Evolutionary conservation across 768 basidiomycete species (phyloP), one percentile per base, ranked within the genome.

Genomic region (Chiua virens): DNA sequence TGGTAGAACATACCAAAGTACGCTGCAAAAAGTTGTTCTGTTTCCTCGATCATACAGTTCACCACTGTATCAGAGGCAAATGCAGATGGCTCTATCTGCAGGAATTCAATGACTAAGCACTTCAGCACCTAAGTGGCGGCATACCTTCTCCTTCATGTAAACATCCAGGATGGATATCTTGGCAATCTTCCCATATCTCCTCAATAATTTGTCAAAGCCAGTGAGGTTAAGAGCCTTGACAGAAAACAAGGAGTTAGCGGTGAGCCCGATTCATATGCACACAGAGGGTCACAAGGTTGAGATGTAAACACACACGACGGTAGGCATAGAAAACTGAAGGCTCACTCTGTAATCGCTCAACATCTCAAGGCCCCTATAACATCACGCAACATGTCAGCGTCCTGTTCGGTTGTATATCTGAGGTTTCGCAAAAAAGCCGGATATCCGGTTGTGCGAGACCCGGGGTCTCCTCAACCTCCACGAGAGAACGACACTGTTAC

Each of bases 311-410:
- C 27, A 13, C 28, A n/a, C 9, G 34, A 5, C 13, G 34, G 45
- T n/a, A 10, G 17, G 21, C 2, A 30, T 23, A 34, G 37, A 20
- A 30, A 42, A 34, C 14, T 34, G n/a, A 28, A 44, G 3, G n/a
- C 54, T 45, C 42, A 92, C 92, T 28, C 92, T 79, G 68, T 96
- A 99, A 63, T 92, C 92, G 59, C 92, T 89, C 54, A 99, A 74
- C 45, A 87, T 72, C 64, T 96, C 93, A 20, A 97, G 73, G 10
- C 81, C 87, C 17, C 92, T 89, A 60, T 35, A 35, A 55, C 17
- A 39, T 34, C 15, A 48, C 14, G 28, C 8, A 20, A 6, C 5
- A 36, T 42, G 43, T 66, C 52, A 65, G 56, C 17, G 51, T 50
- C 38, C 15, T 25, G 27, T 18, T 42, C 2, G 32, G 6, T 32